Conservation (phyloP, 257 asterid species). For the Henckelia pumila region DNA sequence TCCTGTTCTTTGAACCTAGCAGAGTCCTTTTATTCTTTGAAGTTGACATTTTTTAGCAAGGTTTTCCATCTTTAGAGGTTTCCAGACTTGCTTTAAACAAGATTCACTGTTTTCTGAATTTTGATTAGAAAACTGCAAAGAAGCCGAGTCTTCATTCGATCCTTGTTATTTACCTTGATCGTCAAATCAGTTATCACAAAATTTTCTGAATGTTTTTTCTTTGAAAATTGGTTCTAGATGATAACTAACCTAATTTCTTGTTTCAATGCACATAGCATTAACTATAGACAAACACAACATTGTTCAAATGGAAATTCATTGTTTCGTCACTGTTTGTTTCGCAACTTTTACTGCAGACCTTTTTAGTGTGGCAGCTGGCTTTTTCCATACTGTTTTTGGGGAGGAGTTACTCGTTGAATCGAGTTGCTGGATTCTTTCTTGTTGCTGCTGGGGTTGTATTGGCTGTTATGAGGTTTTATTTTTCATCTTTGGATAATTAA, state of each 20-base stretch:
- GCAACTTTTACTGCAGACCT: slow-evolving; percentile 56
- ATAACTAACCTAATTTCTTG: not conserved
- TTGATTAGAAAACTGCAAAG: not conserved
- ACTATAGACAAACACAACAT: not conserved
- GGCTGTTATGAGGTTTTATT: slow-evolving; percentile 63
- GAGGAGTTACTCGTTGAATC: slow-evolving; percentile 56
- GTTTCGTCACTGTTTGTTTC: slow-evolving; percentile 24
- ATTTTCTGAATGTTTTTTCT: not conserved
- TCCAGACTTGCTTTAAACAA: not conserved
- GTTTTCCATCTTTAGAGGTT: not conserved
- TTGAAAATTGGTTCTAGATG: not conserved
- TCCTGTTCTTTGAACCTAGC: not conserved
- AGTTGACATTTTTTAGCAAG: not conserved
- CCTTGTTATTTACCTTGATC: not conserved
- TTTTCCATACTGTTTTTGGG: slow-evolving; percentile 66
- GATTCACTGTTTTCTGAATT: not conserved
- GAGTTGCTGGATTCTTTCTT: slow-evolving; percentile 67
- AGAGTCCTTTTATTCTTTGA: slow-evolving; percentile 1
- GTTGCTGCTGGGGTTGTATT: slow-evolving; percentile 86
- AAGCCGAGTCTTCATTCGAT: not conserved
- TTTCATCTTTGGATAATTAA: slow-evolving; percentile 9
- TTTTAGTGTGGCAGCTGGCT: slow-evolving; percentile 86
- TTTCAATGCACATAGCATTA: not conserved
- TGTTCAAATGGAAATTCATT: not conserved
- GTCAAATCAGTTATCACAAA: not conserved